Conservation (phyloP, 2,329 filamentous ascomycete species). For the Pseudocercospora ulei region DNA sequence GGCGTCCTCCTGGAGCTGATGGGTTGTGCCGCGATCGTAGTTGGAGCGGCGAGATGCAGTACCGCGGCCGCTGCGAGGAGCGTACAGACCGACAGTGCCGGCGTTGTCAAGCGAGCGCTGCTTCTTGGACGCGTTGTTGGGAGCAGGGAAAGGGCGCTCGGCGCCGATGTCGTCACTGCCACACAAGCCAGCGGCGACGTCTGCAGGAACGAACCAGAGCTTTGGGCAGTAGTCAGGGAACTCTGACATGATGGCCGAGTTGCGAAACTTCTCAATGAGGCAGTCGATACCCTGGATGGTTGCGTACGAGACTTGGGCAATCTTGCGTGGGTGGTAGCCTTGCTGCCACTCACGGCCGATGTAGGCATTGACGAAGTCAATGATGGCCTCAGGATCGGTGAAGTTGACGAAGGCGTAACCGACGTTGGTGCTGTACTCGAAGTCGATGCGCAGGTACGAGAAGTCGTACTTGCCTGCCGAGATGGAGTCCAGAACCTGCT, state of each 20-base stretch:
- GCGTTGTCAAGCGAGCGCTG: conserved; percentile 80
- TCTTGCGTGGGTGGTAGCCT: conserved; percentile 55
- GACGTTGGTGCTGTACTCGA: conserved; percentile 52
- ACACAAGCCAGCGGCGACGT: conserved; percentile 18
- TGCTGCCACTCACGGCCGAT: conserved; percentile 49
- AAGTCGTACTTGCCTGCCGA: conserved; percentile 84
- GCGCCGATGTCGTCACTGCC: conserved; percentile 49
- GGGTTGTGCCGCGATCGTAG: conserved; percentile 66
- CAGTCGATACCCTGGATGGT: conserved; percentile 91
- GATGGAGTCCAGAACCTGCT: conserved; percentile 66
- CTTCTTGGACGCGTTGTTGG: conserved; percentile 80
- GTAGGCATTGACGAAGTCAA: conserved; percentile 53
- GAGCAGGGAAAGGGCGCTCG: conserved; percentile 65
- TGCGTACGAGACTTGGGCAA: conserved; percentile 89
- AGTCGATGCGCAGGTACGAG: conserved; percentile 78
- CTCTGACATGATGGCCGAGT: conserved; percentile 92
- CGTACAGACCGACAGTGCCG: conserved; percentile 75
- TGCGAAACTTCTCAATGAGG: conserved; percentile 87
- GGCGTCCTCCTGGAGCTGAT: conserved; percentile 30
- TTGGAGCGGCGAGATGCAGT: conserved; percentile 60
- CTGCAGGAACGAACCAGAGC: conserved; percentile 51
- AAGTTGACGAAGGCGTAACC: conserved; percentile 98
- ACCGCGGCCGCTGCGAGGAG: conserved; percentile 64
- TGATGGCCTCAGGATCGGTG: conserved; percentile 63
- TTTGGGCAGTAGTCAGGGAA: conserved; percentile 72